phyloP scores from a whole-genome alignment of 2,329 filamentous ascomycete species.

The Claviceps sp. region DNA sequence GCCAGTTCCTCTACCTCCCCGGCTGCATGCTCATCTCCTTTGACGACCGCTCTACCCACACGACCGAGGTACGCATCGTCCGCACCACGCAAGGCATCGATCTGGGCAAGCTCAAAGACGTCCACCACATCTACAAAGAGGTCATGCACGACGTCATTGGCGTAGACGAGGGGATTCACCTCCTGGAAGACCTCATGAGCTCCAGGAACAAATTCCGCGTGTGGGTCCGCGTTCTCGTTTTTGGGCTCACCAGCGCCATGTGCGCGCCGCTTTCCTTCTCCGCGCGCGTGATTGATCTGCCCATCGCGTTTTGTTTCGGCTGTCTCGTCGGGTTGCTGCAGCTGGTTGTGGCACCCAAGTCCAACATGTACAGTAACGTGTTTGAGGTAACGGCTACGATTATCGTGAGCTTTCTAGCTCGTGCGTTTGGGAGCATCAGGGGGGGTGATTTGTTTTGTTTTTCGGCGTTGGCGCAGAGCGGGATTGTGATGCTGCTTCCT shows the following conservation, averaged over 20 bases:
- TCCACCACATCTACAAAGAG: conserved; percentile 50
- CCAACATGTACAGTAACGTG: conserved; percentile 53
- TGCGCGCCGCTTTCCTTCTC: conserved; percentile 66
- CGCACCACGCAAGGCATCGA: conserved; percentile 44
- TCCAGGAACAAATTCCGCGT: conserved; percentile 39
- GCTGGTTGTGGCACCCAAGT: conserved; percentile 54
- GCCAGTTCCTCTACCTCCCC: conserved; percentile 78
- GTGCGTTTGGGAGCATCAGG: conserved; percentile 48
- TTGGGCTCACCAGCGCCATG: conserved; percentile 57
- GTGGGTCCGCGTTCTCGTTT: conserved; percentile 45
- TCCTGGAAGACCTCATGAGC: conserved; percentile 41
- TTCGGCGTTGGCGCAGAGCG: conserved; percentile 49
- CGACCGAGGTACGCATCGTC: conserved; percentile 53
- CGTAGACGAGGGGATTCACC: conserved; percentile 41
- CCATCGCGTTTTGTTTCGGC: conserved; percentile 57
- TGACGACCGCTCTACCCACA: conserved; percentile 53
- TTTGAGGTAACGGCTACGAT: conserved; percentile 51
- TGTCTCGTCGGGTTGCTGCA: conserved; percentile 57
- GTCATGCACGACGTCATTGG: conserved; percentile 47
- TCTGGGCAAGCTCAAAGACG: conserved; percentile 46
- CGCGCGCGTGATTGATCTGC: conserved; percentile 58
- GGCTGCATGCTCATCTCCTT: conserved; percentile 91
- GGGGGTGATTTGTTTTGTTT: conserved; percentile 45
- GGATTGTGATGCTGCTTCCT: conserved; percentile 52
- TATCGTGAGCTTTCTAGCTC: conserved; percentile 46